Conservation (phyloP, 2,329 filamentous ascomycete species). For the Volutella citrinella region DNA sequence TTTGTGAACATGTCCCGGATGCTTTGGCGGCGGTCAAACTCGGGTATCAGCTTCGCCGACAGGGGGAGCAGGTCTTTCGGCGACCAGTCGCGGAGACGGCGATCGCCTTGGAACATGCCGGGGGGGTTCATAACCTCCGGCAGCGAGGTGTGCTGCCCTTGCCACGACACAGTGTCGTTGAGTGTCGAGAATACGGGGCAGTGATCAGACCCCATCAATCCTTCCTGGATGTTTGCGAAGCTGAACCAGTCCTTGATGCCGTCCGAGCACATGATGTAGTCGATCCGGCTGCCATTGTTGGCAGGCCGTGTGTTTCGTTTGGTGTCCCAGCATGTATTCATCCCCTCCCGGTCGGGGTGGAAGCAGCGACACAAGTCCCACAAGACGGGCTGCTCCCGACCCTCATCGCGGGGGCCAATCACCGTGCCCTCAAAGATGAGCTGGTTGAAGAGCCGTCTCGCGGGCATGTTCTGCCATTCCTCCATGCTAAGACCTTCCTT, state of each 20-base stretch:
- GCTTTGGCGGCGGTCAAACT: constrained; percentile 79
- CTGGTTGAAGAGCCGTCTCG: constrained; percentile 79
- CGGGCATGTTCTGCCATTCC: constrained; percentile 70
- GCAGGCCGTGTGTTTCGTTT: constrained; percentile 93
- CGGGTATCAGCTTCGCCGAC: constrained; percentile 80
- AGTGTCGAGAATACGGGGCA: constrained; percentile 85
- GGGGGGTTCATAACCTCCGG: constrained; percentile 75
- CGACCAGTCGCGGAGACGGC: constrained; percentile 64
- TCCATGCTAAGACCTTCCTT: constrained; percentile 67
- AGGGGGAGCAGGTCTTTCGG: constrained; percentile 65
- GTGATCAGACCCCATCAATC: constrained; percentile 91
- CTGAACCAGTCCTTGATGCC: constrained; percentile 78
- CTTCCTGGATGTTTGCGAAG: constrained; percentile 85
- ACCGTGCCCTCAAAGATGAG: constrained; percentile 73
- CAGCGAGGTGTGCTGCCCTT: constrained; percentile 50
- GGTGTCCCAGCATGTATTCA: constrained; percentile 98
- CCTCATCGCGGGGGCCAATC: constrained; percentile 62
- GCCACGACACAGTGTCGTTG: constrained; percentile 56
- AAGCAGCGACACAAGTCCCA: constrained; percentile 83
- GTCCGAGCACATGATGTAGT: constrained; percentile 84
- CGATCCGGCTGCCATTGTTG: constrained; percentile 89
- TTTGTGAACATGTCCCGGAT: constrained; percentile 90
- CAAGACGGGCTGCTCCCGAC: constrained; percentile 67
- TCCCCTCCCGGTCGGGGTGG: constrained; percentile 74
- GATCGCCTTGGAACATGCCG: constrained; percentile 67